A percentile compares a stretch with the other conserved stretches of the same genome.
These are phyloP conservation scores for Quercus mongolica DNA, from an alignment of 306 rosid genomes.

Conservation along the genomic window DNA sequence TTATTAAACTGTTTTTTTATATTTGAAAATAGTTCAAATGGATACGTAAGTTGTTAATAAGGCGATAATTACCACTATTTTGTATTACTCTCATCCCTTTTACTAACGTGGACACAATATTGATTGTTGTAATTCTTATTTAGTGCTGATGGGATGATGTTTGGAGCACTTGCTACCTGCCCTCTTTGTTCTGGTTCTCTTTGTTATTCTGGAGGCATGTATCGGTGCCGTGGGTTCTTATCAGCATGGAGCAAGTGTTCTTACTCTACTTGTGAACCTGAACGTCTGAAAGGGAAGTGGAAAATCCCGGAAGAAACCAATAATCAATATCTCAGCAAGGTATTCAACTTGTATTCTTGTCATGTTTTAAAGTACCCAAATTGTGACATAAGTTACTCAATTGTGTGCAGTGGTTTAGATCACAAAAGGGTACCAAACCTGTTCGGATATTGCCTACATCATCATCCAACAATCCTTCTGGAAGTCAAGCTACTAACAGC, in stretches of 20 bases:
- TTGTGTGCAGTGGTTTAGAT: constrained; percentile 85
- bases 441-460: constrained; percentile 59
- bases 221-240: constrained; percentile 68
- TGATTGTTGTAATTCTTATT: constrained; percentile 10
- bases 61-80: neutral
- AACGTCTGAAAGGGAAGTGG: constrained; percentile 76
- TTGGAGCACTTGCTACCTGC: constrained; percentile 83
- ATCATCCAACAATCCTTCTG: constrained; percentile 39
- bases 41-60: neutral
- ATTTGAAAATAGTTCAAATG: neutral
- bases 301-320: constrained; percentile 70
- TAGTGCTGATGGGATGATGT: constrained; percentile 98
- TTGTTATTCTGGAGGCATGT: constrained; percentile 80
- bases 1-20: neutral
- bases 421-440: constrained; percentile 76
- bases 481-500: constrained; percentile 37
- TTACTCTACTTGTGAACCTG: constrained; percentile 66
- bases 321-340: constrained; percentile 77
- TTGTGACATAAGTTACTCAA: constrained; percentile 20
- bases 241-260: constrained; percentile 95
- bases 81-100: neutral
- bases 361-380: constrained; percentile 4
- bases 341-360: constrained; percentile 20
- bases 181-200: constrained; percentile 71
- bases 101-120: neutral